Evolutionary conservation across 805 yeast species (phyloP).

Genomic region (Kodamaea nitidulidarum): DNA sequence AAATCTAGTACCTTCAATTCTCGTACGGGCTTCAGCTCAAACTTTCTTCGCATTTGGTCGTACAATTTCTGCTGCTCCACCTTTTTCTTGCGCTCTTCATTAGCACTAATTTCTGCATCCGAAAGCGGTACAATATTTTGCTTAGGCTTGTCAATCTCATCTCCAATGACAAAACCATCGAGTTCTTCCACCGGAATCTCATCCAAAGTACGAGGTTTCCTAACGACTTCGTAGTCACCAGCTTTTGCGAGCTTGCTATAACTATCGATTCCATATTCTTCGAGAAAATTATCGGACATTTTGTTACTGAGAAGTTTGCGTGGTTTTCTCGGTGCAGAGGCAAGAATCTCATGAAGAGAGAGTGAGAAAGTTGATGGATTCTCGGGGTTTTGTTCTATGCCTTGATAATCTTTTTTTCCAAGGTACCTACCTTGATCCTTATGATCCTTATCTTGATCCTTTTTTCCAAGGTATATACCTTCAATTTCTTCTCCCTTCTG

Average conservation of each 20-base stretch:
- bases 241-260: constrained; percentile 25
- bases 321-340: constrained; percentile 1
- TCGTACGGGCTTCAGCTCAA: constrained; percentile 13
- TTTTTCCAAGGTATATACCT: constrained; percentile 6
- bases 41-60: constrained; percentile 26
- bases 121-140: constrained; percentile 17
- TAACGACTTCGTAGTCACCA: constrained; percentile 16
- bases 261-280: constrained; percentile 37
- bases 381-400: constrained; percentile 14
- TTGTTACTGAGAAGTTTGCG: constrained; percentile 29
- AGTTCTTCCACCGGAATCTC: constrained; percentile 25
- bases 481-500: constrained; percentile 6
- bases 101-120: constrained; percentile 25
- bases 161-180: constrained; percentile 36
- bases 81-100: constrained; percentile 20
- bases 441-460: too few relatives aligned
- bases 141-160: constrained; percentile 12
- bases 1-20: constrained; percentile 29
- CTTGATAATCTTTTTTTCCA: too few relatives aligned
- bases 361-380: constrained; percentile 2
- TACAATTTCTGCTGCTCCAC: constrained; percentile 26
- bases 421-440: background rate
- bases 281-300: constrained; percentile 29
- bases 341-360: constrained; percentile 6
- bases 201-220: constrained; percentile 17